Base-by-base conservation (phyloP, 345 rosid genomes). In the Acer campestre region DNA sequence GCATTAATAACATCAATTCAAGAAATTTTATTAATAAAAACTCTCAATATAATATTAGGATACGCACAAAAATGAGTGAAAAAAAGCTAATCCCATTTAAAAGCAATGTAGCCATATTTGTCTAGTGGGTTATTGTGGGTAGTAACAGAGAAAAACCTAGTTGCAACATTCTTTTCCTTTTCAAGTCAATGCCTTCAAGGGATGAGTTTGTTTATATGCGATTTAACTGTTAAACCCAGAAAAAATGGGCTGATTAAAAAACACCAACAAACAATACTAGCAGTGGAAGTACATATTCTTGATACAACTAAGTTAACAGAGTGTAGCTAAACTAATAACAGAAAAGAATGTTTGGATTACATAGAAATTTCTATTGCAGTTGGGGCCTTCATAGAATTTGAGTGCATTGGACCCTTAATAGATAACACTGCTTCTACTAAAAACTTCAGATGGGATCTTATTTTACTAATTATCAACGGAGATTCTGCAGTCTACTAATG, bases 1-100 rank as follows among this genome's bases (percentile, higher is more conserved):
- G 90, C 78, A 80, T 55, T 75, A 61, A 65, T 49, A 42, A 77
- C 22, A n/a, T 31, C 18, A 82, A 68, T 61, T 67, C 72, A 71
- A 59, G 7, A 31, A 68, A 71, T 25, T n/a, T 68, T 2, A 53
- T 6, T 5, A 0, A 61, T 17, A 75, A 55, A 68, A 72, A 77
- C 17, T 23, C 17, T 16, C 22, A 4, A 31, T 70, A 55, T 46
- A 38, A 68, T 58, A 17, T 51, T 27, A 29, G 17, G 38, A 9
- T 20, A 9, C 31, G 4, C 22, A n/a, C 58, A 68, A 44, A 10
- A n/a, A 75, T 6, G 61, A 31, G 35, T 25, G 23, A 25, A 14
- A 23, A 48, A 51, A 51, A 35, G 61, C 7, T 49, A 70, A 51
- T 22, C 62, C 46, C 76, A 61, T 61, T 42, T 38, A 20, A 62